These are phyloP conservation scores for Xylariaceae sp. DNA, from an alignment of 2,329 filamentous ascomycete genomes.

Conservation along the genomic window DNA sequence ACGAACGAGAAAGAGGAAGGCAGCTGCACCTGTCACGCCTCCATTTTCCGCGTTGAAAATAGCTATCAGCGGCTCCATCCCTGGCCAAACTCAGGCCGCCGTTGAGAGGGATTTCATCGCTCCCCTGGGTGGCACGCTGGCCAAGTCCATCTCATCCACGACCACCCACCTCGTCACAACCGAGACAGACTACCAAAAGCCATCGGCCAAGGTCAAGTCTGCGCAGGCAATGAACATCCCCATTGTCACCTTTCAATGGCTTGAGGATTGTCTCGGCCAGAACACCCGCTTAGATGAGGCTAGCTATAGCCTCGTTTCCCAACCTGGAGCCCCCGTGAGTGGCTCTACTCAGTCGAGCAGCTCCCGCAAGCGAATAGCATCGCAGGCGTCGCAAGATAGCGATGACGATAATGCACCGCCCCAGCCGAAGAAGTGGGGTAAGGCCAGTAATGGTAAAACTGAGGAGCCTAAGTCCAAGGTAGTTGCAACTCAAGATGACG, in stretches of 20 bases:
- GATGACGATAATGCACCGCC: slow-evolving; percentile 22
- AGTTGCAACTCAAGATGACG: slow-evolving; percentile 22
- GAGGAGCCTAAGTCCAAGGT: slow-evolving; percentile 22
- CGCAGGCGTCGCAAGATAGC: slow-evolving; percentile 20
- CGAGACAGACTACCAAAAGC: slow-evolving; percentile 47
- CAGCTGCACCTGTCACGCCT: slow-evolving; percentile 18
- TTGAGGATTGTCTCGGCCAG: slow-evolving; percentile 49
- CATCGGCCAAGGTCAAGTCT: slow-evolving; percentile 49
- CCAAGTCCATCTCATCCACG: slow-evolving; percentile 44
- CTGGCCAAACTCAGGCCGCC: slow-evolving; percentile 46
- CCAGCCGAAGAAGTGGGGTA: slow-evolving; percentile 35
- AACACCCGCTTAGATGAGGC: slow-evolving; percentile 38
- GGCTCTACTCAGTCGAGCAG: slow-evolving; percentile 11
- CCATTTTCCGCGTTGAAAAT: slow-evolving; percentile 49
- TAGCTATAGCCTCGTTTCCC: slow-evolving; percentile 26
- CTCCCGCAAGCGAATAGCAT: slow-evolving; percentile 26
- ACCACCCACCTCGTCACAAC: slow-evolving; percentile 58
- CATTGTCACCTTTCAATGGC: slow-evolving; percentile 59
- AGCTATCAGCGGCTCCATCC: slow-evolving; percentile 58
- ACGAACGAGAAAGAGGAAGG: slow-evolving; percentile 16
- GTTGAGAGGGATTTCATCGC: slow-evolving; percentile 43
- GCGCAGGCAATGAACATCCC: slow-evolving; percentile 45
- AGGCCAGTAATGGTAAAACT: slow-evolving; percentile 24
- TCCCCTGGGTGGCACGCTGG: slow-evolving; percentile 47
- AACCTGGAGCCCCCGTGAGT: slow-evolving; percentile 8